Conservation (phyloP, 139 green algal species). For the Chlamydomonas urium region DNA sequence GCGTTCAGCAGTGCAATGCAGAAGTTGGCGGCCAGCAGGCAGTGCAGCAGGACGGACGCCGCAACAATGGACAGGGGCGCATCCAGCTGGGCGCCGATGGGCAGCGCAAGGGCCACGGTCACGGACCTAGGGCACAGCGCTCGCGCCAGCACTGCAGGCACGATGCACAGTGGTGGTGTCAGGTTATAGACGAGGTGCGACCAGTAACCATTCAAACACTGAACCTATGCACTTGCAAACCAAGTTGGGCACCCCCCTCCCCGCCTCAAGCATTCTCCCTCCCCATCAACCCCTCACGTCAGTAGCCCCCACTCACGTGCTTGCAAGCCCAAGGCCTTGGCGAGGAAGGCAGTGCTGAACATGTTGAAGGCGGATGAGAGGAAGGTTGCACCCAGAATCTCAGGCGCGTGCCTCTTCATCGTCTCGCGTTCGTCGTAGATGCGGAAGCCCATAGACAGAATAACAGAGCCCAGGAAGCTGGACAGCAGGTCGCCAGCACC, state of each 20-base stretch:
- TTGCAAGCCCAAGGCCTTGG: constrained; percentile 49
- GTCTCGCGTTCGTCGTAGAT: constrained; percentile 65
- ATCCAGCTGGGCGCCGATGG: constrained; percentile 65
- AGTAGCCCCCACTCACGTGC: constrained; percentile 21
- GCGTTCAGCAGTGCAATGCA: constrained; percentile 58
- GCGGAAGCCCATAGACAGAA: constrained; percentile 84
- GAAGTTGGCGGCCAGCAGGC: constrained; percentile 16
- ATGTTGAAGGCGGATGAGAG: constrained; percentile 70
- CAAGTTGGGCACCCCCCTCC: too few relatives aligned
- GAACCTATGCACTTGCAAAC: too few relatives aligned
- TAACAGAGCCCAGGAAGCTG: constrained; percentile 79
- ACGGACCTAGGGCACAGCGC: constrained; percentile 73
- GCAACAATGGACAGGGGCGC: constrained; percentile 71
- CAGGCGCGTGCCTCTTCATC: constrained; percentile 70
- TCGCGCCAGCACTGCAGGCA: constrained; percentile 43
- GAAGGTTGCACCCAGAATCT: constrained; percentile 73
- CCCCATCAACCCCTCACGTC: too few relatives aligned
- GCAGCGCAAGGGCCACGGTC: constrained; percentile 84
- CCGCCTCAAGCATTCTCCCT: too few relatives aligned
- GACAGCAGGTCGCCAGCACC: constrained; percentile 81
- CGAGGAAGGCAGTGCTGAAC: constrained; percentile 65
- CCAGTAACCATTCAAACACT: too few relatives aligned
- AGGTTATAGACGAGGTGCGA: too few relatives aligned
- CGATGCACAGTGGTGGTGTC: too few relatives aligned
- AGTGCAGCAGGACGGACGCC: constrained; percentile 70